A percentile compares a stretch with the other conserved stretches of the same genome.
Conservation (phyloP, 768 basidiomycete species). For the Agrocybe chaxingu region DNA sequence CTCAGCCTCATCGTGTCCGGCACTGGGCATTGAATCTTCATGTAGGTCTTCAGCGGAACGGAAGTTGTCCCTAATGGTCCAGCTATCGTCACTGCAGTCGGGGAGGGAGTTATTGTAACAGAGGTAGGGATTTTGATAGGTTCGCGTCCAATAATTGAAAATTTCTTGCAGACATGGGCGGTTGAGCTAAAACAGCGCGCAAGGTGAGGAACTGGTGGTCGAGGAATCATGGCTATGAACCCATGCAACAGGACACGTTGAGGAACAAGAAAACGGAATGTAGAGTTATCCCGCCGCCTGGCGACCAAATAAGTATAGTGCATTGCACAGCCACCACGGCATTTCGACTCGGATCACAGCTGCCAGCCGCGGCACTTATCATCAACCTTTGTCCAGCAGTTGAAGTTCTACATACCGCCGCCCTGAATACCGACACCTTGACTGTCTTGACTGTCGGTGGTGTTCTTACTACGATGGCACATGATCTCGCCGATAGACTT, state of each 20-base stretch:
- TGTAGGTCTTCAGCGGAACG: conserved; percentile 44
- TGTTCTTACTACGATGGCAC: too few species aligned
- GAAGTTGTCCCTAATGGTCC: conserved; percentile 47
- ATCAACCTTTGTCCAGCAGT: too few species aligned
- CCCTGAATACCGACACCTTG: too few species aligned
- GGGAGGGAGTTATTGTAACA: conserved; percentile 38
- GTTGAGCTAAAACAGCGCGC: conserved; percentile 50
- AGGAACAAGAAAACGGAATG: conserved; percentile 4
- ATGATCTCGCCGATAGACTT: too few species aligned
- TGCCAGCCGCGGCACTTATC: too few species aligned
- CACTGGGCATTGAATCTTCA: conserved; percentile 40
- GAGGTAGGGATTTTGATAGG: conserved; percentile 47
- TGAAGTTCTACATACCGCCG: too few species aligned
- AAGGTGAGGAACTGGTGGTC: conserved; percentile 29
- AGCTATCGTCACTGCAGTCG: conserved; percentile 36
- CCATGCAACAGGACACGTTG: conserved; percentile 5
- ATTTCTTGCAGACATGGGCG: conserved; percentile 44
- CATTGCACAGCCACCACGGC: too few species aligned
- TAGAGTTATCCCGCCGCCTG: not conserved
- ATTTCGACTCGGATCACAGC: too few species aligned
- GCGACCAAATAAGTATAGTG: too few species aligned
- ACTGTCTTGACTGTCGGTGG: too few species aligned
- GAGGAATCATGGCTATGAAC: conserved; percentile 28
- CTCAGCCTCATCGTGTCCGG: conserved; percentile 38
- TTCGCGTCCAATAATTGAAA: conserved; percentile 64